A percentile compares a stretch with the other conserved stretches of the same genome.
phyloP scores from a whole-genome alignment of 192 early-diverging fungal genomes.

The Allomyces macrogynus region DNA sequence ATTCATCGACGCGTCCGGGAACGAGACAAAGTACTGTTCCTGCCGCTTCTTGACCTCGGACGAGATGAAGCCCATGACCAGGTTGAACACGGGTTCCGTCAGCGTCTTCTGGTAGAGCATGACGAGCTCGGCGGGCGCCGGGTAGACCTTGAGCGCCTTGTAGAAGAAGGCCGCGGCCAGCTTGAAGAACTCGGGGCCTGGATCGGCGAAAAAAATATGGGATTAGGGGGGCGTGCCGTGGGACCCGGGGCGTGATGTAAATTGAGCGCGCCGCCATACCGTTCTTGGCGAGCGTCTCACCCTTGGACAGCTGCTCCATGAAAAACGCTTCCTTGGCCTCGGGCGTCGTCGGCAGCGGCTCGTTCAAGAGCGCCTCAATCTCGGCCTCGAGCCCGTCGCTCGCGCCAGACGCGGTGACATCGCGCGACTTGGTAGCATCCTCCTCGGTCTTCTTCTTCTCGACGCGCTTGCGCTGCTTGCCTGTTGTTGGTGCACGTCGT shows the following conservation, averaged over 20 bases:
- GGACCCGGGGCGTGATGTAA: too few species aligned
- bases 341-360: slow-evolving; percentile 50
- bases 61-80: slow-evolving; percentile 79
- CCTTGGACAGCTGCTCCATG: slow-evolving; percentile 65
- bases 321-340: slow-evolving; percentile 75
- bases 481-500: slow-evolving; percentile 9
- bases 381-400: slow-evolving; percentile 12
- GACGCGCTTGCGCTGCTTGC: slow-evolving; percentile 42
- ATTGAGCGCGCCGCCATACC: neutral
- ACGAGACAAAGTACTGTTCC: slow-evolving; percentile 58
- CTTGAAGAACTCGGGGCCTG: slow-evolving; percentile 32
- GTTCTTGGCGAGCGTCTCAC: slow-evolving; percentile 37
- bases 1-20: slow-evolving; percentile 53
- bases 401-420: slow-evolving; percentile 3
- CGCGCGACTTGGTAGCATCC: slow-evolving; percentile 5
- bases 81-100: slow-evolving; percentile 63
- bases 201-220: neutral
- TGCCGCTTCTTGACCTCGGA: slow-evolving; percentile 54
- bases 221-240: too few species aligned
- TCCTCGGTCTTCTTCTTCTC: slow-evolving; percentile 29
- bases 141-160: slow-evolving; percentile 82
- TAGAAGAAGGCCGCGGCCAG: slow-evolving; percentile 71
- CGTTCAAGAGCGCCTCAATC: slow-evolving; percentile 35
- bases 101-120: slow-evolving; percentile 89
- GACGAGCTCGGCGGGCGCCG: slow-evolving; percentile 79